phyloP scores from a whole-genome alignment of 345 rosid genomes.

The Eucalyptus urophylla region DNA sequence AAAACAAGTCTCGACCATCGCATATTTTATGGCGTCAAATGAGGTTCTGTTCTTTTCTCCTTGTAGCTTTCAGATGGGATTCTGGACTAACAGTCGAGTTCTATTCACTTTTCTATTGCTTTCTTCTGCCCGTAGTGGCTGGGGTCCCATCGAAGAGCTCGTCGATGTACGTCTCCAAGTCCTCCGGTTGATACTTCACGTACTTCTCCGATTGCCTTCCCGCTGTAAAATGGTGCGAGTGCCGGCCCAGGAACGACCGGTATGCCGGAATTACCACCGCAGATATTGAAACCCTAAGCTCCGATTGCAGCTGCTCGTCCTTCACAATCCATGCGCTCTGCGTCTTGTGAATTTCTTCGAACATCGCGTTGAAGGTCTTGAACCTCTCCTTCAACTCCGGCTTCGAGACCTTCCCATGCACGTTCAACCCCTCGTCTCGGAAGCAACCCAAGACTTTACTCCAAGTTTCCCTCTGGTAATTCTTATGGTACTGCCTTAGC shows the following conservation, averaged over 20 bases:
- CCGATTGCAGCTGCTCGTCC: slow-evolving; percentile 89
- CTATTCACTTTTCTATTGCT: slow-evolving; percentile 6
- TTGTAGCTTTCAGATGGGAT: background rate
- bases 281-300: slow-evolving; percentile 79
- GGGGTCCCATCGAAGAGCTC: slow-evolving; percentile 72
- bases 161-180: slow-evolving; percentile 69
- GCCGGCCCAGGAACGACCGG: slow-evolving; percentile 69
- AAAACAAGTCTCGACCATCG: background rate
- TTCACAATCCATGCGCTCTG: slow-evolving; percentile 80
- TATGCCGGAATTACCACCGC: slow-evolving; percentile 79
- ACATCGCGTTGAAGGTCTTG: slow-evolving; percentile 72
- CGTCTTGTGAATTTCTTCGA: slow-evolving; percentile 87
- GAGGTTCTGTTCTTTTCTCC: background rate
- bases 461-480: slow-evolving; percentile 85
- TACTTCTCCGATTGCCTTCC: slow-evolving; percentile 92
- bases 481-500: slow-evolving; percentile 67
- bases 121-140: slow-evolving; percentile 31
- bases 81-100: background rate
- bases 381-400: slow-evolving; percentile 79
- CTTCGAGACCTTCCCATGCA: slow-evolving; percentile 65
- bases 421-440: slow-evolving; percentile 54
- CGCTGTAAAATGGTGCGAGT: slow-evolving; percentile 48
- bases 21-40: background rate
- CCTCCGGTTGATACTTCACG: slow-evolving; percentile 78
- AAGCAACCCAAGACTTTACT: slow-evolving; percentile 56